Percentiles rank a stretch among this genome's conserved stretches.
phyloP scores from a whole-genome alignment of 2,329 filamentous ascomycete genomes.

The Exophiala xenobiotica region DNA sequence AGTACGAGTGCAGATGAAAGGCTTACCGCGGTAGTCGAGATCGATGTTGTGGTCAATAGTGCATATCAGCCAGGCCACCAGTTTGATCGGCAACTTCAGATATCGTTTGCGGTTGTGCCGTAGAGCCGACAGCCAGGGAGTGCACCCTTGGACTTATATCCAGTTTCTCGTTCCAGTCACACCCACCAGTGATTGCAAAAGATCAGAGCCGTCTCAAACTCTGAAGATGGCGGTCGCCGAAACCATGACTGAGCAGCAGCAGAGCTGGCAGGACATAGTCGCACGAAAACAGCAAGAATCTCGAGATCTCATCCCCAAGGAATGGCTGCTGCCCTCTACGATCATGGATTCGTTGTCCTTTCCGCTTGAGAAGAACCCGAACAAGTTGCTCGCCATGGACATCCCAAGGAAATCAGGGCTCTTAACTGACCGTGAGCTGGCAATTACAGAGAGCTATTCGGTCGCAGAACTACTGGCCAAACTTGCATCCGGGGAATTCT shows the following conservation, averaged over 20 bases:
- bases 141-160: too few relatives aligned
- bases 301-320: constrained; percentile 27
- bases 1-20: too few relatives aligned
- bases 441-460: constrained; percentile 52
- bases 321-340: constrained; percentile 33
- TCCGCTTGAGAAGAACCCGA: constrained; percentile 25
- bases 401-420: constrained; percentile 45
- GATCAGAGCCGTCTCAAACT: neutral
- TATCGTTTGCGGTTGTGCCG: too few relatives aligned
- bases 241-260: neutral
- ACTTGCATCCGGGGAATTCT: constrained; percentile 26
- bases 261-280: constrained; percentile 20
- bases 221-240: constrained; percentile 14
- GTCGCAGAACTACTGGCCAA: constrained; percentile 38
- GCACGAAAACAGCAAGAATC: constrained; percentile 22
- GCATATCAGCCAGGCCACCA: too few relatives aligned
- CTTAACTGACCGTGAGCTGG: constrained; percentile 44
- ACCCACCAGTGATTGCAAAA: neutral
- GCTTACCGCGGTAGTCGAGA: too few relatives aligned
- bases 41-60: too few relatives aligned
- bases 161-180: too few relatives aligned
- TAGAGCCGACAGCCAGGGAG: too few relatives aligned
- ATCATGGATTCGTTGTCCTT: constrained; percentile 15
- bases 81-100: too few relatives aligned
- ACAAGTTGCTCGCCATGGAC: constrained; percentile 33